Conservation (phyloP, 371 early-diverging fungal species). For the Mucor lusitanicus region DNA sequence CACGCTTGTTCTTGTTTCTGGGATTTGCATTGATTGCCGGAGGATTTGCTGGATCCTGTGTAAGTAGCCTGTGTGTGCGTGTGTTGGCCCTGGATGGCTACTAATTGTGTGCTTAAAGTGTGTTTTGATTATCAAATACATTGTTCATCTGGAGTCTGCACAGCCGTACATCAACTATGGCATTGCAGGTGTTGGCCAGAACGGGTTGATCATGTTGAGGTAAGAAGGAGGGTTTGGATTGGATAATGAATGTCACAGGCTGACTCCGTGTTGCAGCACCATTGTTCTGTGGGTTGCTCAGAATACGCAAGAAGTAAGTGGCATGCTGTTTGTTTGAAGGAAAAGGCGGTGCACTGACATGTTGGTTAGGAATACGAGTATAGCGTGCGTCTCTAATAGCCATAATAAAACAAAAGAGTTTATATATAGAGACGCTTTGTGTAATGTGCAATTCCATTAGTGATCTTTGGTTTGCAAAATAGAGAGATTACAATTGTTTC, state of each 20-base stretch:
- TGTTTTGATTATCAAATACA: conserved; percentile 72
- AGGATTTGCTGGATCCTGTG: conserved; percentile 75
- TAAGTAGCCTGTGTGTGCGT: conserved; percentile 33
- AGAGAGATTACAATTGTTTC: conserved; percentile 3
- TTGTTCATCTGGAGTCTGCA: conserved; percentile 54
- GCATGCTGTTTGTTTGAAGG: background rate
- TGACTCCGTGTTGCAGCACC: conserved; percentile 26
- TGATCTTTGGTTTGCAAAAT: background rate
- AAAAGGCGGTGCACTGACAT: background rate
- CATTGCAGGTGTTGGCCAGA: conserved; percentile 67
- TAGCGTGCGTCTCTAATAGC: conserved; percentile 11
- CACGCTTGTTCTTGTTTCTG: conserved; percentile 72
- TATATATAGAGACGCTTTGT: background rate
- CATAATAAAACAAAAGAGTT: background rate
- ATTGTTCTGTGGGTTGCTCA: conserved; percentile 51
- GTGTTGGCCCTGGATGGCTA: background rate
- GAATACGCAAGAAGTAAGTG: conserved; percentile 44
- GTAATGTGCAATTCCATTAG: background rate
- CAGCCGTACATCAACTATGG: conserved; percentile 71
- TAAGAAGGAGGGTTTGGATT: conserved; percentile 18
- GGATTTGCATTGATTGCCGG: conserved; percentile 82
- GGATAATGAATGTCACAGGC: background rate
- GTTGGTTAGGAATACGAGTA: conserved; percentile 29
- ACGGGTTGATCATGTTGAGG: conserved; percentile 73
- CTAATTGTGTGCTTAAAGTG: conserved; percentile 47